Evolutionary conservation across 1,284 basidiomycete species (phyloP).

Genomic region (Puccinia sorghi): DNA sequence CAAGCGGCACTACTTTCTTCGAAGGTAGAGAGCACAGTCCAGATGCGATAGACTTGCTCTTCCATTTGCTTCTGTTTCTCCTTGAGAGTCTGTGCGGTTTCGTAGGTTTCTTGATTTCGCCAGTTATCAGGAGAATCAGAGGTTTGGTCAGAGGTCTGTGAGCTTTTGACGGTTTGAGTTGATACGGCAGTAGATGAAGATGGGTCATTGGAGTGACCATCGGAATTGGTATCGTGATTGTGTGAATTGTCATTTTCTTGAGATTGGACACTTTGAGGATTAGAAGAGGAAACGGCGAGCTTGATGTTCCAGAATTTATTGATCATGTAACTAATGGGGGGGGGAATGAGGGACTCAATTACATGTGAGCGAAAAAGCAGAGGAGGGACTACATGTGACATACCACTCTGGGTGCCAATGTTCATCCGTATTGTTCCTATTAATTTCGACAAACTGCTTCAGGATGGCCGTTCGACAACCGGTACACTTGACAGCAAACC

Average conservation of each 20-base stretch:
- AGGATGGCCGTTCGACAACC: constrained; percentile 98
- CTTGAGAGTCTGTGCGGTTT: constrained; percentile 80
- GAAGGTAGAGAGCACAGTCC: constrained; percentile 97
- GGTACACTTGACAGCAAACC: constrained; percentile 94
- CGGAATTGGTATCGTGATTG: constrained; percentile 52
- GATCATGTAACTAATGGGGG: constrained; percentile 42
- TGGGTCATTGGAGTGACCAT: constrained; percentile 53
- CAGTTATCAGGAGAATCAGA: constrained; percentile 53
- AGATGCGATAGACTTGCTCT: constrained; percentile 95
- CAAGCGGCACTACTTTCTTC: constrained; percentile 99
- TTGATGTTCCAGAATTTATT: constrained; percentile 97
- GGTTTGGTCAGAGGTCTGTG: constrained; percentile 9
- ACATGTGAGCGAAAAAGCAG: neutral
- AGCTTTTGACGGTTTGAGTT: constrained; percentile 23
- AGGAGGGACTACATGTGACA: constrained; percentile 63
- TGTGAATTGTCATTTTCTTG: constrained; percentile 51
- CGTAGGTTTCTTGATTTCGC: constrained; percentile 67
- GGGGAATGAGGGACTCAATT: neutral
- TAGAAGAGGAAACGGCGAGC: constrained; percentile 69
- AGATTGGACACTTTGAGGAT: constrained; percentile 52
- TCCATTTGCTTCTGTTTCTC: constrained; percentile 94
- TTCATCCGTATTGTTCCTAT: constrained; percentile 94
- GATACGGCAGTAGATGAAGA: constrained; percentile 42
- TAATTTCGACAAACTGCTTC: constrained; percentile 99
- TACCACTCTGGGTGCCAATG: constrained; percentile 99